These are phyloP conservation scores for Phlebiopsis flavidoalba DNA, from an alignment of 768 basidiomycete species.

Conservation along the genomic window DNA sequence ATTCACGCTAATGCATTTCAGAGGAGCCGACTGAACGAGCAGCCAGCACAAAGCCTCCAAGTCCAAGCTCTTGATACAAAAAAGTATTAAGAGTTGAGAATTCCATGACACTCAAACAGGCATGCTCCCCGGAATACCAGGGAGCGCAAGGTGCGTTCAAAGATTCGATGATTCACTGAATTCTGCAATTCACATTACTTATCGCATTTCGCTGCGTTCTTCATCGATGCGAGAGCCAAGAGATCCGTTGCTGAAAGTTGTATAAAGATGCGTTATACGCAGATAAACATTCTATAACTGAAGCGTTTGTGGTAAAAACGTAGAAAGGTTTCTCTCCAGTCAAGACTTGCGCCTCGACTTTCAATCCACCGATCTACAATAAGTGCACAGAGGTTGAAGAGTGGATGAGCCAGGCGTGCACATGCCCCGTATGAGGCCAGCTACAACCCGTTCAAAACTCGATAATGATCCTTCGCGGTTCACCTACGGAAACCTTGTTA, in stretches of 20 bases:
- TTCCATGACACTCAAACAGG: constrained; percentile 72
- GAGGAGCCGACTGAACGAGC: constrained; percentile 40
- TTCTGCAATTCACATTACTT: constrained; percentile 82
- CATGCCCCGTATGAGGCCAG: constrained; percentile 2
- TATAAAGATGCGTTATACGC: constrained; percentile 17
- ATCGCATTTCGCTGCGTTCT: constrained; percentile 78
- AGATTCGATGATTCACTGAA: constrained; percentile 82
- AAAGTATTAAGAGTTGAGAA: constrained; percentile 40
- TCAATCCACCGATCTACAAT: constrained; percentile 8
- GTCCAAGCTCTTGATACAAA: constrained; percentile 33
- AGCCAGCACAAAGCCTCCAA: constrained; percentile 33
- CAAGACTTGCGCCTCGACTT: not conserved
- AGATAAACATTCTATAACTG: constrained; percentile 16
- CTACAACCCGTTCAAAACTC: constrained; percentile 10
- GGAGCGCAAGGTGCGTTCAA: constrained; percentile 78
- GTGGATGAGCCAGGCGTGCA: constrained; percentile 10
- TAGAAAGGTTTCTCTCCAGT: constrained; percentile 6
- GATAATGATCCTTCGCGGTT: constrained; percentile 38
- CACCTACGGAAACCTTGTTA: constrained; percentile 81
- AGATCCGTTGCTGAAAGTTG: constrained; percentile 26
- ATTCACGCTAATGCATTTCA: constrained; percentile 22
- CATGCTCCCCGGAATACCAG: constrained; percentile 72
- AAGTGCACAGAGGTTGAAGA: constrained; percentile 14
- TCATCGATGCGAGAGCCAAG: constrained; percentile 79
- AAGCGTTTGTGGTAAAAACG: constrained; percentile 16